These are phyloP conservation scores for Peniophora sp. DNA, from an alignment of 1,284 basidiomycete genomes.

Conservation along the genomic window DNA sequence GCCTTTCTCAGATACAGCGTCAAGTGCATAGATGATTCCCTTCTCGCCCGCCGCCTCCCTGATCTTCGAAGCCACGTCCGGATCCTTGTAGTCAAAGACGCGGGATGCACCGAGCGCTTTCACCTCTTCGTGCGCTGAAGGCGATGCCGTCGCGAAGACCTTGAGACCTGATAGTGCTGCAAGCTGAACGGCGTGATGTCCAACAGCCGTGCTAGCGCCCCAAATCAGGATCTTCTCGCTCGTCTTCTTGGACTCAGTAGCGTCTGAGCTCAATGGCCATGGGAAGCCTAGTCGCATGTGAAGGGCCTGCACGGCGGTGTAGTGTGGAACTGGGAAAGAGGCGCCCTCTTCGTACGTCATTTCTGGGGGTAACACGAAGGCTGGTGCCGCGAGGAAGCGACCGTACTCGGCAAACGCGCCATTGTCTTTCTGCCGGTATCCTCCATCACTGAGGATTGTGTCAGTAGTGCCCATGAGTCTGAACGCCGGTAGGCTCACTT, in stretches of 20 bases:
- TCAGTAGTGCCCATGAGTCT: neutral
- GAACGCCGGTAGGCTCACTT: slow-evolving; percentile 26
- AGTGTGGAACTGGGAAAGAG: neutral
- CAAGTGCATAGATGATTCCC: slow-evolving; percentile 1
- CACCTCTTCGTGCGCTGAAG: slow-evolving; percentile 18
- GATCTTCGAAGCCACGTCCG: slow-evolving; percentile 12
- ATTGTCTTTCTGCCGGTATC: neutral
- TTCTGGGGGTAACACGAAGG: neutral
- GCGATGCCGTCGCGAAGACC: neutral
- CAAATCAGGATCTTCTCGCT: neutral
- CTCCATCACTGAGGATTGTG: too few relatives aligned
- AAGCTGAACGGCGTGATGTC: neutral
- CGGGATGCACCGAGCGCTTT: slow-evolving; percentile 28
- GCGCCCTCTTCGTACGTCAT: neutral
- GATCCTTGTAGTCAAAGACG: slow-evolving; percentile 22
- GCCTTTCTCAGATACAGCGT: slow-evolving; percentile 4
- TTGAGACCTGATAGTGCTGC: neutral
- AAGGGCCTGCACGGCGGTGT: neutral
- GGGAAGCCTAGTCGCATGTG: neutral
- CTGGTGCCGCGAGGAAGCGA: neutral
- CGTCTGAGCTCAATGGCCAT: neutral
- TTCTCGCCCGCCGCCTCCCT: slow-evolving; percentile 5
- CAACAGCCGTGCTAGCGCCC: neutral
- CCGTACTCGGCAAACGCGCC: neutral
- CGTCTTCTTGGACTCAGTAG: neutral